phyloP scores from a whole-genome alignment of 768 basidiomycete species.

The Chalciporus sphaerocephalus region DNA sequence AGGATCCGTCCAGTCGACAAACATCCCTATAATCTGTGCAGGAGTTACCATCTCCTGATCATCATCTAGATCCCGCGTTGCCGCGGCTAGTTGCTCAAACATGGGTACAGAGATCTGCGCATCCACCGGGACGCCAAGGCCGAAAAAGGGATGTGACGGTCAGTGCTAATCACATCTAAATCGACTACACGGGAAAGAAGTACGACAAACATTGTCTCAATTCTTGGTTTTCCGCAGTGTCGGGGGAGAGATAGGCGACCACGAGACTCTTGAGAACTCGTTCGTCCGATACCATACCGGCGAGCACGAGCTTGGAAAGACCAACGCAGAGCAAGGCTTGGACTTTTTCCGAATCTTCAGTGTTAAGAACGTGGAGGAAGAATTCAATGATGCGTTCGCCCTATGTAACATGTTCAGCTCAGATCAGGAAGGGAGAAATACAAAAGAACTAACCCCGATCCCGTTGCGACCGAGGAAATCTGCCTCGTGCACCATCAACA shows the following conservation, averaged over 20 bases:
- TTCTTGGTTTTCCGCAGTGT: slow-evolving; percentile 75
- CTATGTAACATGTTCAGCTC: slow-evolving; percentile 22
- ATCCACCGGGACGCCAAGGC: neutral
- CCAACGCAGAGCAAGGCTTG: slow-evolving; percentile 75
- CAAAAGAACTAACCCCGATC: slow-evolving; percentile 27
- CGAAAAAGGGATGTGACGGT: neutral
- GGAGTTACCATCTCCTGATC: slow-evolving; percentile 71
- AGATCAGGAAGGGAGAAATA: neutral
- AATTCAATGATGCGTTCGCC: slow-evolving; percentile 64
- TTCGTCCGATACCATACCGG: slow-evolving; percentile 70
- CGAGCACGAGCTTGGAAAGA: slow-evolving; percentile 78
- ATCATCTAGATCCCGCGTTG: slow-evolving; percentile 63
- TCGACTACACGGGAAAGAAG: slow-evolving; percentile 72
- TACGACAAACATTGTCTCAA: slow-evolving; percentile 82
- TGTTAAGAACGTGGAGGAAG: slow-evolving; percentile 48
- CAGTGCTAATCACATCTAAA: too few relatives aligned
- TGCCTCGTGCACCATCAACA: slow-evolving; percentile 78
- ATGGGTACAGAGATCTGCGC: slow-evolving; percentile 66
- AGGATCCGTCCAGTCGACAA: slow-evolving; percentile 88
- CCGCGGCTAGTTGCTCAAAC: slow-evolving; percentile 54
- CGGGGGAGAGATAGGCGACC: slow-evolving; percentile 70
- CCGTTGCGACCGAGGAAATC: slow-evolving; percentile 51
- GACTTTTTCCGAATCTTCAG: slow-evolving; percentile 56
- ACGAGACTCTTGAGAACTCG: slow-evolving; percentile 47
- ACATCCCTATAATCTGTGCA: slow-evolving; percentile 69